Conservation (phyloP, 176 grass and related monocot species). For the Juncus inflexus region DNA sequence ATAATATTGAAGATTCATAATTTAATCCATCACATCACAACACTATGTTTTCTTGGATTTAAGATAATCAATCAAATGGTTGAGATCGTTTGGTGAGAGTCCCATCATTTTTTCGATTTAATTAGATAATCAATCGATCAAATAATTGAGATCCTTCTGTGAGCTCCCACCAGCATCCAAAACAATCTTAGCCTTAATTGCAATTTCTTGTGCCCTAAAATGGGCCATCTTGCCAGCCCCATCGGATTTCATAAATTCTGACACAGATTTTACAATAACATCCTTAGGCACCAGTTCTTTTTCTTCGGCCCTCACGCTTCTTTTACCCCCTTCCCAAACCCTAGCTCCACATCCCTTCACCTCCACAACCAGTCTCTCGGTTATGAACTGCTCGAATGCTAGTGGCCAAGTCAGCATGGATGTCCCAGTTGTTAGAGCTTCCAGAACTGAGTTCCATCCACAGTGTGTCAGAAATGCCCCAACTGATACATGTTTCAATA, state of each 20-base stretch:
- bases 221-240: constrained; percentile 9
- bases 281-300: constrained; percentile 40
- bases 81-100: no score
- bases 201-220: constrained; percentile 28
- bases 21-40: no score
- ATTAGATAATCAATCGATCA: no score
- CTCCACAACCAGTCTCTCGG: constrained; percentile 54
- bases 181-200: constrained; percentile 24
- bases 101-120: no score
- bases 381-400: constrained; percentile 81
- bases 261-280: constrained; percentile 34
- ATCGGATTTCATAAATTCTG: constrained; percentile 34
- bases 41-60: no score
- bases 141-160: no score
- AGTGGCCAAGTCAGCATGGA: constrained; percentile 74
- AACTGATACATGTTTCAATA: neutral
- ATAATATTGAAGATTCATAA: no score
- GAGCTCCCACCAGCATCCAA: constrained; percentile 38
- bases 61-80: no score
- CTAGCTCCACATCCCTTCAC: constrained; percentile 34
- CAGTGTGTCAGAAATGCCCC: constrained; percentile 53
- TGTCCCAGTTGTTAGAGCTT: constrained; percentile 44
- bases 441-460: constrained; percentile 57
- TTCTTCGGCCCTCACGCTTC: constrained; percentile 34
- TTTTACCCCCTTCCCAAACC: constrained; percentile 52